Evolutionary conservation across 345 rosid genomes (phyloP).

Genomic region (Draba incana): DNA sequence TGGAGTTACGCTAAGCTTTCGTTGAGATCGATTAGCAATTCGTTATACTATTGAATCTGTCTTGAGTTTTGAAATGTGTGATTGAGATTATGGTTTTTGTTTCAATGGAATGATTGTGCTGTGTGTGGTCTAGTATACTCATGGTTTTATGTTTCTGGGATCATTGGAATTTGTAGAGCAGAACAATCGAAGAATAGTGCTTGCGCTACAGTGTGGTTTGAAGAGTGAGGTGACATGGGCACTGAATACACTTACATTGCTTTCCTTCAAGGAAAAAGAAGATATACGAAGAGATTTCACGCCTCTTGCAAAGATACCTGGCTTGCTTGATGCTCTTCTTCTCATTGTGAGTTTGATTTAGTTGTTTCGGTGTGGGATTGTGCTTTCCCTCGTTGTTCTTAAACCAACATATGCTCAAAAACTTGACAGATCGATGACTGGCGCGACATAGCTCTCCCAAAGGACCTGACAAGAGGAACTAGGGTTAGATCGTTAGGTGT

Average conservation of each 20-base stretch:
- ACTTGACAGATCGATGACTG: slow-evolving; percentile 88
- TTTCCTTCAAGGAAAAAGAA: slow-evolving; percentile 92
- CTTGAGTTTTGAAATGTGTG: too few relatives aligned
- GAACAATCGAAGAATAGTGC: slow-evolving; percentile 83
- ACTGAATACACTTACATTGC: slow-evolving; percentile 83
- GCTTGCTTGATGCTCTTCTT: slow-evolving; percentile 94
- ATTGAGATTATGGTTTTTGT: too few relatives aligned
- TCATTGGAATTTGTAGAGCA: slow-evolving; percentile 54
- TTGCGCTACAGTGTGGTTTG: slow-evolving; percentile 94
- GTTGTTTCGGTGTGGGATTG: slow-evolving; percentile 2
- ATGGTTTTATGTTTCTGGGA: slow-evolving; percentile 6
- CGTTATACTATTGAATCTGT: not conserved
- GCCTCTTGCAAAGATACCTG: slow-evolving; percentile 89
- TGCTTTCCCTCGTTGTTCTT: not conserved
- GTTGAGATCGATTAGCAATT: not conserved
- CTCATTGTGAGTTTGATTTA: slow-evolving; percentile 64
- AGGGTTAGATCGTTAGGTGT: slow-evolving; percentile 75
- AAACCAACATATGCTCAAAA: not conserved
- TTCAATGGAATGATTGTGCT: too few relatives aligned
- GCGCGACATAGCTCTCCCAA: slow-evolving; percentile 85
- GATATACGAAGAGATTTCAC: slow-evolving; percentile 81
- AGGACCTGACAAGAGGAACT: slow-evolving; percentile 54
- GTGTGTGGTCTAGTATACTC: not conserved
- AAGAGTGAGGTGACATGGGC: slow-evolving; percentile 99
- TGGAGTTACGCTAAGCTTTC: not conserved